A percentile compares a stretch with the other conserved stretches of the same genome.
phyloP scores from a whole-genome alignment of 257 asterid species.

The Oldenlandia corymbosa region DNA sequence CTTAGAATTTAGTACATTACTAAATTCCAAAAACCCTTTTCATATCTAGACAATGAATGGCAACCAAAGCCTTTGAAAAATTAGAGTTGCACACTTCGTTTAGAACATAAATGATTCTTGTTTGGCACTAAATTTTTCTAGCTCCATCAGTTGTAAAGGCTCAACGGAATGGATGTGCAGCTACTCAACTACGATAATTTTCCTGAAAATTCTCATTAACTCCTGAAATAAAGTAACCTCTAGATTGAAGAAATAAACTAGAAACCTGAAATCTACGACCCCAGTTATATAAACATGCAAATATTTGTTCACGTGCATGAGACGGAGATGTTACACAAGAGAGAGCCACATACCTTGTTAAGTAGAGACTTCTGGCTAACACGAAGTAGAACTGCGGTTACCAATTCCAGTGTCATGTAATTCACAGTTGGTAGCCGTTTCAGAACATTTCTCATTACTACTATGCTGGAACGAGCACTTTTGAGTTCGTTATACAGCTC shows the following conservation, averaged over 20 bases:
- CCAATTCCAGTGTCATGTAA: slow-evolving; percentile 81
- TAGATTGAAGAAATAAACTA: background rate
- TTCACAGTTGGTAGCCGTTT: slow-evolving; percentile 82
- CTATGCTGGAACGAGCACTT: slow-evolving; percentile 62
- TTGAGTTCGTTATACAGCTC: slow-evolving; percentile 63
- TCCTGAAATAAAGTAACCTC: background rate
- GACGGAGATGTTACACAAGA: background rate
- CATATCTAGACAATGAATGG: background rate
- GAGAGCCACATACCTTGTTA: slow-evolving; percentile 51
- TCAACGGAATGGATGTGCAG: background rate
- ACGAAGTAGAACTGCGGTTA: slow-evolving; percentile 70
- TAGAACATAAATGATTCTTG: background rate
- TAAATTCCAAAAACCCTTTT: background rate
- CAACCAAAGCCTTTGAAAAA: background rate
- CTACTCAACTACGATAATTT: background rate
- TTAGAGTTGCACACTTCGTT: background rate
- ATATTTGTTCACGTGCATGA: too few species aligned
- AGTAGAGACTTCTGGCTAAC: slow-evolving; percentile 80
- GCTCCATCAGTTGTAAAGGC: background rate
- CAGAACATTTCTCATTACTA: slow-evolving; percentile 58
- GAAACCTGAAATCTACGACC: too few species aligned
- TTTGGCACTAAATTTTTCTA: background rate
- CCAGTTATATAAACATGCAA: background rate
- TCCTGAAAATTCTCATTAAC: background rate
- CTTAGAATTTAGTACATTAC: background rate